Conservation (phyloP, 75 land plant species). For the Cupressus sempervirens region DNA sequence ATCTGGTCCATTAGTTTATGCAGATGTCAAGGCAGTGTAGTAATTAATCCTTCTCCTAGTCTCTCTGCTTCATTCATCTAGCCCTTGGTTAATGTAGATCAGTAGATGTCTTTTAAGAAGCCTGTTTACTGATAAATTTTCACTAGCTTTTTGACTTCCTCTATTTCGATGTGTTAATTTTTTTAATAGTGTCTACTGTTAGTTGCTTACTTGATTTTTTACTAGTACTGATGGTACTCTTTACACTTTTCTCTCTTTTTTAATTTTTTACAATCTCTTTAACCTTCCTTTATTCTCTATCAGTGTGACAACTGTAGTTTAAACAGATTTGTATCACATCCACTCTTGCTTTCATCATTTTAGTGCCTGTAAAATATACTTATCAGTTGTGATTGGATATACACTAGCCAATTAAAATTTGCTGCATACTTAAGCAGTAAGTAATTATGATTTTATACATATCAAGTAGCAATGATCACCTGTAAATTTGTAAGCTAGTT, state of each 20-base stretch:
- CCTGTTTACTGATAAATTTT: neutral
- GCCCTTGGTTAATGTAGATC: no score
- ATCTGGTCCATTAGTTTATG: neutral
- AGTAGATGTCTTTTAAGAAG: neutral
- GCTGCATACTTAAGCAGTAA: no score
- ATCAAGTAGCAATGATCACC: neutral
- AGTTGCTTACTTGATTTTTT: neutral
- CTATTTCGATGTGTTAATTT: neutral
- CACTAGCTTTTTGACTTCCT: neutral
- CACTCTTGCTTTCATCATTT: neutral
- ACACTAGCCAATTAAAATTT: neutral
- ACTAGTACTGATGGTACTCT: neutral
- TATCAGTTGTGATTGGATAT: neutral
- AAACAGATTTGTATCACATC: neutral
- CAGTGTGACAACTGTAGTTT: neutral
- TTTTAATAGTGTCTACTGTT: neutral
- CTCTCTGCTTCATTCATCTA: neutral
- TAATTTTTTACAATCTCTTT: neutral
- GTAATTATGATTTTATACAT: no score
- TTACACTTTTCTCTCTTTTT: neutral
- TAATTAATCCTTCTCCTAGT: neutral
- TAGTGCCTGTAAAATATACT: neutral
- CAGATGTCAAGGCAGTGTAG: neutral
- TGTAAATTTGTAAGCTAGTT: neutral
- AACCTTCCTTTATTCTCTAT: neutral